Conservation (phyloP, 257 asterid genomes). For the Solanum megistacrolobum region DNA sequence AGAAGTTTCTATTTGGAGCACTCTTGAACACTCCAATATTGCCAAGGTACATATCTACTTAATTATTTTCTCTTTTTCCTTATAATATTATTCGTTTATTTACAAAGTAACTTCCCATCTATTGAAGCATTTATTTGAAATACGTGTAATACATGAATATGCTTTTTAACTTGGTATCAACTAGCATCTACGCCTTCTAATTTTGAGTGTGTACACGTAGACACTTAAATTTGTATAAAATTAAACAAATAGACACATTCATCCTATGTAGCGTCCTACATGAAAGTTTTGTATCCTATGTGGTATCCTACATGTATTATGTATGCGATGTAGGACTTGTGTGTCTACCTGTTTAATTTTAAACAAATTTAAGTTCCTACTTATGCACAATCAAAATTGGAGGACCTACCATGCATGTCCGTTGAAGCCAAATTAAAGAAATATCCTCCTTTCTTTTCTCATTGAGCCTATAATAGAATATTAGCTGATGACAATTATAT, state of each 20-base stretch:
- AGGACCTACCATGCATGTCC: background rate
- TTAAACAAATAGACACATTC: background rate
- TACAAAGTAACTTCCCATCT: background rate
- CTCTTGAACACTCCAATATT: conserved; percentile 9
- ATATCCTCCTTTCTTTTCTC: background rate
- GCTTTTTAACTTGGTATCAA: too few species aligned
- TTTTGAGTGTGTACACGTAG: rapidly evolving
- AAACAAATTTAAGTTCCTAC: background rate
- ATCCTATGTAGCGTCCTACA: background rate
- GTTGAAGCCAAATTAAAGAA: background rate
- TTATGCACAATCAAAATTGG: background rate
- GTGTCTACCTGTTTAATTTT: too few species aligned
- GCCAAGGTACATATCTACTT: background rate
- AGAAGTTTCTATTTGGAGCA: conserved; percentile 10
- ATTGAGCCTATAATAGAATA: background rate
- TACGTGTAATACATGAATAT: too few species aligned
- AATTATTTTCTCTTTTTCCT: background rate
- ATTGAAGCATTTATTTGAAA: too few species aligned
- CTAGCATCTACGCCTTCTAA: too few species aligned
- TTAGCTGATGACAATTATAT: background rate
- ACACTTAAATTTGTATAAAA: too few species aligned
- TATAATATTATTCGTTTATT: background rate
- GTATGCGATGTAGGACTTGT: background rate
- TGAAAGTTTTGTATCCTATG: too few species aligned
- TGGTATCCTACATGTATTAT: background rate